Evolutionary conservation across 1,139 yeast species (phyloP).

Genomic region (Saccharomyces hybrid): DNA sequence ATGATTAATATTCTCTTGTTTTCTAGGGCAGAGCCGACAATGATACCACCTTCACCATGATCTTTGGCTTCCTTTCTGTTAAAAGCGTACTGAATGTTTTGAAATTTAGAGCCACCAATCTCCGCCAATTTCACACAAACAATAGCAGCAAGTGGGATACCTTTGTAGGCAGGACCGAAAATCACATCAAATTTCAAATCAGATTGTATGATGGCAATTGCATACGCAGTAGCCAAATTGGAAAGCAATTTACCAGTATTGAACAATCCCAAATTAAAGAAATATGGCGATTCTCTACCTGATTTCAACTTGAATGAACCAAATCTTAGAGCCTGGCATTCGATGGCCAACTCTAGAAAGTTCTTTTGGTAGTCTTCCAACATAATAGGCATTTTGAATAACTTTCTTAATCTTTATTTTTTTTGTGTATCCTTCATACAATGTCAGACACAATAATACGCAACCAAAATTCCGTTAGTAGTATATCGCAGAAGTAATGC

Average conservation of each 20-base stretch:
- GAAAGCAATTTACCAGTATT: constrained; percentile 71
- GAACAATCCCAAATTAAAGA: constrained; percentile 89
- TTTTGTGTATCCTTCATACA: neutral
- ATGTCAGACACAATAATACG: neutral
- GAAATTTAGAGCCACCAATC: constrained; percentile 69
- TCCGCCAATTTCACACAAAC: constrained; percentile 90
- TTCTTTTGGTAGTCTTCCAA: constrained; percentile 49
- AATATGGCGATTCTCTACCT: constrained; percentile 92
- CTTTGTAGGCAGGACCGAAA: constrained; percentile 97
- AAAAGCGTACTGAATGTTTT: constrained; percentile 59
- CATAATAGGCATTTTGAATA: constrained; percentile 15
- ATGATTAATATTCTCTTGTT: constrained; percentile 73
- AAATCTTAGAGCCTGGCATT: constrained; percentile 72
- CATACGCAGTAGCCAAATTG: constrained; percentile 78
- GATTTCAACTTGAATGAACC: constrained; percentile 86
- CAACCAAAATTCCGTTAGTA: constrained; percentile 1
- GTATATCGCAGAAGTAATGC: constrained; percentile 1
- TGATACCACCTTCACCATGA: constrained; percentile 96
- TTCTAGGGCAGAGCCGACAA: constrained; percentile 74
- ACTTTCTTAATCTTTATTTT: neutral
- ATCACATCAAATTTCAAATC: constrained; percentile 81
- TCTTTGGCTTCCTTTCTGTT: constrained; percentile 92
- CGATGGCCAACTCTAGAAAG: constrained; percentile 74
- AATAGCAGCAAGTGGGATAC: constrained; percentile 90
- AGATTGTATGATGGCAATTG: constrained; percentile 73